phyloP scores from a whole-genome alignment of 441 rosid species.

The Manihot esculenta region DNA sequence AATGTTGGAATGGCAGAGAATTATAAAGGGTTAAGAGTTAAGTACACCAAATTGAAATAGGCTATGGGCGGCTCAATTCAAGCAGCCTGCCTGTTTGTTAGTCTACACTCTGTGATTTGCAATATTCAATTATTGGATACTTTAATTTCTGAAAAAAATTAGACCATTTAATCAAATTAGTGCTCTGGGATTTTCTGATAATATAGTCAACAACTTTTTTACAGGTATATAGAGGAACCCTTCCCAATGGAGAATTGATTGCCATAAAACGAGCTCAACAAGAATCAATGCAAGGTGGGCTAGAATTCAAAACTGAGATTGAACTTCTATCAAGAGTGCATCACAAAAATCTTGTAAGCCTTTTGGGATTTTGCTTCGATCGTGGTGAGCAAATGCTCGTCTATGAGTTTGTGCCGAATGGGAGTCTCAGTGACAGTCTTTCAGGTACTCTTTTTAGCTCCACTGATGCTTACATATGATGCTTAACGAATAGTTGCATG shows the following conservation, averaged over 20 bases:
- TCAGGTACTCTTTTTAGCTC: slow-evolving; percentile 45
- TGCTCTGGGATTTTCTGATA: neutral
- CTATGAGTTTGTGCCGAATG: slow-evolving; percentile 73
- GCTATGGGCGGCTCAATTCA: no score
- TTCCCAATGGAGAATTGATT: slow-evolving; percentile 52
- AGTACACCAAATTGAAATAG: no score
- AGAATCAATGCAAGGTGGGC: slow-evolving; percentile 82
- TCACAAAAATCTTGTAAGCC: slow-evolving; percentile 77
- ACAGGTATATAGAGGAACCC: slow-evolving; percentile 78
- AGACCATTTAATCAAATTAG: neutral
- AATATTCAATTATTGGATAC: no score
- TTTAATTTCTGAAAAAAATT: no score
- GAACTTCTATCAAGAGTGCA: slow-evolving; percentile 93
- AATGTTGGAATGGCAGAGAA: no score
- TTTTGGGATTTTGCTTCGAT: slow-evolving; percentile 73
- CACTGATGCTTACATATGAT: neutral
- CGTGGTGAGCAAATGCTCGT: slow-evolving; percentile 72
- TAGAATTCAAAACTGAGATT: slow-evolving; percentile 85
- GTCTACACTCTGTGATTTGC: no score
- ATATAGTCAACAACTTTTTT: neutral
- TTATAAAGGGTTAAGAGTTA: no score
- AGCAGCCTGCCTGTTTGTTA: no score
- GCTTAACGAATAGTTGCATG: neutral
- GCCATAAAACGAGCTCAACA: slow-evolving; percentile 82
- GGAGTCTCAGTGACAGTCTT: slow-evolving; percentile 58